Conservation (phyloP, 75 land plant species). For the Cupressus sempervirens region DNA sequence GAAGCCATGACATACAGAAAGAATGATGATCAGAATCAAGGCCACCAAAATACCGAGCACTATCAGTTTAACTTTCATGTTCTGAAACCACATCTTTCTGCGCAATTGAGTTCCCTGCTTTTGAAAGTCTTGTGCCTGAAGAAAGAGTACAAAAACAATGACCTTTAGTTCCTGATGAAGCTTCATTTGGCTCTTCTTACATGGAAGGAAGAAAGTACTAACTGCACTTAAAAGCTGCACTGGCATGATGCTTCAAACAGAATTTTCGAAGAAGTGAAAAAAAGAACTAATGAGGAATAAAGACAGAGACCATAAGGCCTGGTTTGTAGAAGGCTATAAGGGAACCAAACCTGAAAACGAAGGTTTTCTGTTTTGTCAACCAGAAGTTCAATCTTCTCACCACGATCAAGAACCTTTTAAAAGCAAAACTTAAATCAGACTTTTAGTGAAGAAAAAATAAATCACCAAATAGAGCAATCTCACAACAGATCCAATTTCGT, state of each 20-base stretch:
- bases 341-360: constrained; percentile 64
- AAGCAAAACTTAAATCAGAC: not conserved
- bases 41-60: constrained; percentile 56
- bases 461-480: not conserved
- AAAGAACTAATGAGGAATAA: not conserved
- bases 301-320: not conserved
- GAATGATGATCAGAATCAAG: constrained; percentile 51
- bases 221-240: not conserved
- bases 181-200: not conserved
- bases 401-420: constrained; percentile 66
- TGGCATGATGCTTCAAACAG: not conserved
- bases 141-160: not conserved
- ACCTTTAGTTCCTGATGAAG: not conserved
- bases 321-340: not conserved
- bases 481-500: not conserved
- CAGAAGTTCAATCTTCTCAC: constrained; percentile 79
- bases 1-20: constrained; percentile 59
- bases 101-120: constrained; percentile 51
- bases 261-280: not conserved
- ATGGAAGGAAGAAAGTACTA: not conserved
- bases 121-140: constrained; percentile 62
- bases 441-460: not conserved
- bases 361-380: constrained; percentile 86
- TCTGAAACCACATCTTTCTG: constrained; percentile 70
- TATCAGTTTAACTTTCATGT: constrained; percentile 65